Base-by-base conservation (phyloP, 306 rosid genomes). In the Fragaria ananassa region DNA sequence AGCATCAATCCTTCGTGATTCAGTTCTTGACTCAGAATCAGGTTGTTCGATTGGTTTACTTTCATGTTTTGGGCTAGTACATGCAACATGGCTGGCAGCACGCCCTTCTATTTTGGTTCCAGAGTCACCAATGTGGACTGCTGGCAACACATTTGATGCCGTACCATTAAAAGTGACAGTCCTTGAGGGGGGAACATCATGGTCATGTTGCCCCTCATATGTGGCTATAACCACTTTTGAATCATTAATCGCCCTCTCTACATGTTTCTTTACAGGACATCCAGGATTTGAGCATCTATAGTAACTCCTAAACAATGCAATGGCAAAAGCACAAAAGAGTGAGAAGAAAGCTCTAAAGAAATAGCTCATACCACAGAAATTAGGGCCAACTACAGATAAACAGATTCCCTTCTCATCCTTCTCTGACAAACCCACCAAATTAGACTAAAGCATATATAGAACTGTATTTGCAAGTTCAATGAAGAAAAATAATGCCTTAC, bases 261-360 rank as follows among this genome's bases (percentile, higher is more conserved):
- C 91, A 57, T 91, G 96, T 84, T 91, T 94, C 85, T 90, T 94
- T 74, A 77, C 97, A 4, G 93, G 91, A 84, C 98, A 94, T 81
- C 97, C 95, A 31, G 92, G 87, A 84, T 64, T 80, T 14, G 98
- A 90, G 87, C 98, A 94, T 73, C 98, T 89, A 76, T 90, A 94
- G 74, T 94, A 94, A 89, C 96, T 90, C 92, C 98, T 94, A 80
- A 63, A 81, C 64, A 65, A 80, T 75, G 64, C 76, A 75, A 75
- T 44, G 74, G 71, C 79, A 84, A 57, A 74, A 58, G 70, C 67
- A 45, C 21, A 45, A 44, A n/a, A 74, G 58, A 68, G 53, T 77
- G 57, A 71, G 62, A 31, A 83, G 47, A 66, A 78, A 79, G 31
- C 65, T 49, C 42, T 6, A 69, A 25, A 76, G 9, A 66, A 27